Evolutionary conservation across 306 rosid genomes (phyloP), one percentile per base, ranked within the genome.

Genomic region (Erythrophleum fordii): DNA sequence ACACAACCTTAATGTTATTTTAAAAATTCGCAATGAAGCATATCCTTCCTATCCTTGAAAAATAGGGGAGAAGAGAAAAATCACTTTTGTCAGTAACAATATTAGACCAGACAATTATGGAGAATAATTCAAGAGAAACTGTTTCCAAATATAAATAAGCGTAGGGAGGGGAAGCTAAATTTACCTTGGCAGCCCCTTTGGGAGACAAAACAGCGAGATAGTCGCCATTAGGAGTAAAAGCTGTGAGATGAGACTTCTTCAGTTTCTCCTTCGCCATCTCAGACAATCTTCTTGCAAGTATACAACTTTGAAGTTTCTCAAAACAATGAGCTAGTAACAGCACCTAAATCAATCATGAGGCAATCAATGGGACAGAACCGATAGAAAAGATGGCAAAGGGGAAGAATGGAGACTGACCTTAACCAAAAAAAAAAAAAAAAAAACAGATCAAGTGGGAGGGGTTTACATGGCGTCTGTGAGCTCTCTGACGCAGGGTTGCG

Each of bases 151-250:
- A 42, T 84, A 70, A 18, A 70, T 49, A 18, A 51, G 5, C 16
- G 20, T 52, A 42, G 25, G 16, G 58, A 69, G 45, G 52, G 48
- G 28, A 61, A 26, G 35, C 17, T 29, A 56, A 75, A 16, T 65
- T 82, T 75, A 85, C 89, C 58, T 82, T 85, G 79, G 69, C 82
- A 0, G 55, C 37, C 12, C 82, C 82, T 42, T 75, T 49, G 45
- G 64, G n/a, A 62, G 86, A 82, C 56, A 85, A 23, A 86, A 86
- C 62, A 7, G 86, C 86, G 3, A 79, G 58, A 35, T 35, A 75
- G 45, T 83, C 85, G 2, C 88, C 88, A 34, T 68, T 68, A n/a
- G 82, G 73, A 61, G 88, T 83, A 81, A 86, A 88, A 20, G 88
- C 88, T 0, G 86, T 76, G 18, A 85, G 72, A 78, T 23, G 74